Evolutionary conservation across 345 rosid species (phyloP).

Genomic region (Hibiscus trionum): DNA sequence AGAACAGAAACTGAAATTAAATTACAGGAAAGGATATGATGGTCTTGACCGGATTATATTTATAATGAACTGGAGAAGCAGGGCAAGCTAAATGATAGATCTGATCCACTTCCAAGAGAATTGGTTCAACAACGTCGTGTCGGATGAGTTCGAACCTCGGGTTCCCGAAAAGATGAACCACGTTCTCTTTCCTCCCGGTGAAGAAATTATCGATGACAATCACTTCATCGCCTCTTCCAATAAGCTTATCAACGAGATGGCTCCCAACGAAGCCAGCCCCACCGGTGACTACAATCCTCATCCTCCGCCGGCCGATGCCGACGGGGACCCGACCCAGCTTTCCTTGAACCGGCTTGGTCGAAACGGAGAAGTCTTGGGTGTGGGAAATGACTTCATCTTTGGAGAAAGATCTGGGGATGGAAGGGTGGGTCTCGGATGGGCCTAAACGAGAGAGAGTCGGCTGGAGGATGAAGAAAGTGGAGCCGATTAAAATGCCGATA

Average conservation of each 20-base stretch:
- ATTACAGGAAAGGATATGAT: constrained; percentile 62
- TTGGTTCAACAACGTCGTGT: constrained; percentile 97
- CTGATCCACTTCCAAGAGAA: constrained; percentile 94
- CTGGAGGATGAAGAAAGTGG: constrained; percentile 87
- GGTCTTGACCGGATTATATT: constrained; percentile 94
- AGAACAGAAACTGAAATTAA: not conserved
- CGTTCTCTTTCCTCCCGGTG: constrained; percentile 90
- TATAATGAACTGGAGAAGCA: constrained; percentile 97
- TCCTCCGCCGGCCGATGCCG: constrained; percentile 53
- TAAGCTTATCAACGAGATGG: constrained; percentile 87
- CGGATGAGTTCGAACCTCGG: constrained; percentile 94
- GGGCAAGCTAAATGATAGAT: constrained; percentile 99
- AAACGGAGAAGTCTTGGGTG: constrained; percentile 9
- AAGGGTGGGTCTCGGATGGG: constrained; percentile 39
- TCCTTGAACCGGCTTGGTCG: not conserved
- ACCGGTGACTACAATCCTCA: constrained; percentile 87
- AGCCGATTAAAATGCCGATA: constrained; percentile 87
- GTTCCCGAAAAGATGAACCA: constrained; percentile 70
- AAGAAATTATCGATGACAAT: constrained; percentile 93
- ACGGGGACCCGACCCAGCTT: constrained; percentile 60
- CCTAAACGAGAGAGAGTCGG: constrained; percentile 73
- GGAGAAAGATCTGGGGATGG: constrained; percentile 27
- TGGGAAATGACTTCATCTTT: constrained; percentile 15
- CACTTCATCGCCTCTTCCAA: constrained; percentile 85
- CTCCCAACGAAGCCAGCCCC: constrained; percentile 99